phyloP scores from a whole-genome alignment of 306 rosid species.

The Vachellia pachyceras region DNA sequence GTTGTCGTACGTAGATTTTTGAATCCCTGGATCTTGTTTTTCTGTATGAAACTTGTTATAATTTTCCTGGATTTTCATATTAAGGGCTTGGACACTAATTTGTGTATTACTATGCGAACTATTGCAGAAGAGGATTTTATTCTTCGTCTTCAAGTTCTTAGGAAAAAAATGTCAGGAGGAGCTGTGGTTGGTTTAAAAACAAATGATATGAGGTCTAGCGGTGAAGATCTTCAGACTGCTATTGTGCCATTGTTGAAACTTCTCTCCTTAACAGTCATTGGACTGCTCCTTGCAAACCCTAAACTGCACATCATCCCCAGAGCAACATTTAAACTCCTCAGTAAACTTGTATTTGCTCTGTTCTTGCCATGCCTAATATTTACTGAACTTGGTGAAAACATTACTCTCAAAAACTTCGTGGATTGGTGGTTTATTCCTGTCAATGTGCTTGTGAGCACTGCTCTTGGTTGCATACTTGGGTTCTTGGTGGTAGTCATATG shows the following conservation, averaged over 20 bases:
- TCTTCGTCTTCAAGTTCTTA: slow-evolving; percentile 9
- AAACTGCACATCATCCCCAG: slow-evolving; percentile 68
- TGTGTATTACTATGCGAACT: not conserved
- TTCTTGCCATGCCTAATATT: slow-evolving; percentile 93
- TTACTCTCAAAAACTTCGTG: slow-evolving; percentile 60
- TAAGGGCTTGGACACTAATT: not conserved
- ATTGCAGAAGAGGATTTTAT: slow-evolving; percentile 47
- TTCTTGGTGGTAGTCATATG: slow-evolving; percentile 71
- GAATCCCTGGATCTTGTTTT: not conserved
- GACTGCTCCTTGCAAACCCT: slow-evolving; percentile 73
- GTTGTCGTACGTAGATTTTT: not conserved
- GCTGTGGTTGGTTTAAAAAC: slow-evolving; percentile 36
- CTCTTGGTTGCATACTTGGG: slow-evolving; percentile 72
- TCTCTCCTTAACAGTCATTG: slow-evolving; percentile 66
- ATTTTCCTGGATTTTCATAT: not conserved
- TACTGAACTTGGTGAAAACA: slow-evolving; percentile 75
- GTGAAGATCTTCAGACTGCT: slow-evolving; percentile 63
- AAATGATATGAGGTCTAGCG: slow-evolving; percentile 40
- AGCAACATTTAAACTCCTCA: slow-evolving; percentile 74
- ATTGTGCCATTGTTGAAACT: slow-evolving; percentile 77
- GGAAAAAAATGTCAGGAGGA: slow-evolving; percentile 54
- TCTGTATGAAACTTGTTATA: not conserved
- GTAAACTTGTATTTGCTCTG: slow-evolving; percentile 86
- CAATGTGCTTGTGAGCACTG: slow-evolving; percentile 75
- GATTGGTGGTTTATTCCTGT: slow-evolving; percentile 93